These are phyloP conservation scores for Jacaranda copaia DNA, from an alignment of 257 asterid genomes.

Conservation along the genomic window DNA sequence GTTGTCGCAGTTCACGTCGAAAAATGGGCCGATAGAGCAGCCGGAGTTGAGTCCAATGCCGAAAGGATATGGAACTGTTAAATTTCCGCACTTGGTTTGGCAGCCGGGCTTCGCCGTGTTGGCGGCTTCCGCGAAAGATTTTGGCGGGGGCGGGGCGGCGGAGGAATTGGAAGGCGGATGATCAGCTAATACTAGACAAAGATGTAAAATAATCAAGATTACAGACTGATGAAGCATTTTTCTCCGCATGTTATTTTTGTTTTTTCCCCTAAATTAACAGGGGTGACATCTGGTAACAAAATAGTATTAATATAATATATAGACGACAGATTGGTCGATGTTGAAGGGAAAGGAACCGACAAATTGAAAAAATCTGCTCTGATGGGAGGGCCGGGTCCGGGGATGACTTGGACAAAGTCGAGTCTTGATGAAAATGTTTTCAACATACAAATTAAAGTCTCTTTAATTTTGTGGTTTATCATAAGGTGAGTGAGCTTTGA, in stretches of 20 bases:
- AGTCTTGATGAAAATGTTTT: neutral
- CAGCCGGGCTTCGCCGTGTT: slow-evolving; percentile 35
- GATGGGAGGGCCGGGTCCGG: slow-evolving; percentile 5
- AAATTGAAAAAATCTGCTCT: no score
- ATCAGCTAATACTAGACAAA: slow-evolving; percentile 23
- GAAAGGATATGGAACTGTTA: slow-evolving; percentile 44
- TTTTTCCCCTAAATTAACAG: no score
- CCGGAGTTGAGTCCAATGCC: slow-evolving; percentile 43
- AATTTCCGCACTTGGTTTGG: slow-evolving; percentile 45
- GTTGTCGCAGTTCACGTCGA: slow-evolving; percentile 38
- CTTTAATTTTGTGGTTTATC: no score
- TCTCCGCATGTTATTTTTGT: neutral
- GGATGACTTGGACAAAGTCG: neutral
- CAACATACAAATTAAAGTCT: no score
- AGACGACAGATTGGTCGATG: neutral
- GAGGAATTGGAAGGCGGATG: neutral
- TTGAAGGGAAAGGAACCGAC: neutral
- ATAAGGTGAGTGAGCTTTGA: no score
- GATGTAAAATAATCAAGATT: slow-evolving; percentile 17
- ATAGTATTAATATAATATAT: neutral
- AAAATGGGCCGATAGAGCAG: slow-evolving; percentile 38
- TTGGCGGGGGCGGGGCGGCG: slow-evolving; percentile 5
- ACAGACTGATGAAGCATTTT: slow-evolving; percentile 16
- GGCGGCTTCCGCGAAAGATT: slow-evolving; percentile 23
- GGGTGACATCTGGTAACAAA: no score